A percentile compares a stretch with the other conserved stretches of the same genome.
Conservation (phyloP, 345 rosid genomes). For the Atalantia buxifolia region DNA sequence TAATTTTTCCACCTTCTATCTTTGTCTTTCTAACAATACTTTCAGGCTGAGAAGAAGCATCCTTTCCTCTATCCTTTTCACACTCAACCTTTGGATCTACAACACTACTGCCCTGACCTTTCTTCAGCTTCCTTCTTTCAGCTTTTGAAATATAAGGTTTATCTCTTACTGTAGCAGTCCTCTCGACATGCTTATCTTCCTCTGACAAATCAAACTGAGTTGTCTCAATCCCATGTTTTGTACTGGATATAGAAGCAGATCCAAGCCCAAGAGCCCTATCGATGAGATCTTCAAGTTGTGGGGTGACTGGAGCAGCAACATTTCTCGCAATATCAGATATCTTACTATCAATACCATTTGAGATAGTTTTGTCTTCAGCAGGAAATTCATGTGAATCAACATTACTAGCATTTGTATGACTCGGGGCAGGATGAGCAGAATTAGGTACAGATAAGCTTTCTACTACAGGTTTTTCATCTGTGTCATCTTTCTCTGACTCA, state of each 20-base stretch:
- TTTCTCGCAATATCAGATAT: slow-evolving; percentile 35
- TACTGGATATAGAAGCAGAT: slow-evolving; percentile 43
- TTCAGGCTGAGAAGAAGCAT: slow-evolving; percentile 33
- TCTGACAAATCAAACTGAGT: slow-evolving; percentile 38
- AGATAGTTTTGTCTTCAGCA: slow-evolving; percentile 19
- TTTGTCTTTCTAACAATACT: slow-evolving; percentile 40
- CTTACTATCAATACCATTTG: slow-evolving; percentile 22
- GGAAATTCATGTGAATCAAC: slow-evolving; percentile 25
- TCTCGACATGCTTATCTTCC: slow-evolving; percentile 43
- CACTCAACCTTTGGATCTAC: slow-evolving; percentile 31
- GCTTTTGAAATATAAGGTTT: slow-evolving; percentile 84
- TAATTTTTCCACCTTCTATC: slow-evolving; percentile 58
- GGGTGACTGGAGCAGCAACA: slow-evolving; percentile 45
- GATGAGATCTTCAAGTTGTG: slow-evolving; percentile 84
- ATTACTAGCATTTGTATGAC: slow-evolving; percentile 20
- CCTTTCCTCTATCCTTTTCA: slow-evolving; percentile 40
- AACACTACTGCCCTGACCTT: slow-evolving; percentile 48
- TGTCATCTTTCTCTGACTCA: slow-evolving; percentile 54
- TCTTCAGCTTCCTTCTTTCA: slow-evolving; percentile 88
- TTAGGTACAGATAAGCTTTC: slow-evolving; percentile 2
- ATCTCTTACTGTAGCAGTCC: slow-evolving; percentile 40
- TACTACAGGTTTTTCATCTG: slow-evolving; percentile 24
- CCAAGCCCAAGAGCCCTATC: slow-evolving; percentile 96
- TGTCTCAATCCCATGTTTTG: slow-evolving; percentile 38
- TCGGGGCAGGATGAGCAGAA: slow-evolving; percentile 1